Conservation (phyloP, 306 rosid species). For the Castanopsis chinensis region DNA sequence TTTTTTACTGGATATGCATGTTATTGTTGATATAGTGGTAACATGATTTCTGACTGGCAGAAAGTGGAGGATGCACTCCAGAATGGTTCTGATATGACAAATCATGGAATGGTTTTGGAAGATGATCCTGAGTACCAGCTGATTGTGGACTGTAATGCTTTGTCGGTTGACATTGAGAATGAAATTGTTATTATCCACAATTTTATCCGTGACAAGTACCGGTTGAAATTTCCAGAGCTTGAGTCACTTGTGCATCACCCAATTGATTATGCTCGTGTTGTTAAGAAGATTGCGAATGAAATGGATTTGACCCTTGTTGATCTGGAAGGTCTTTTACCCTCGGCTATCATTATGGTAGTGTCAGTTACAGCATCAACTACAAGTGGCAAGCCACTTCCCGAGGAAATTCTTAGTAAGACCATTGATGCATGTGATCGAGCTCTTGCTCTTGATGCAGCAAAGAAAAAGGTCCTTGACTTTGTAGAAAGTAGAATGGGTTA, state of each 20-base stretch:
- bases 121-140: conserved; percentile 96
- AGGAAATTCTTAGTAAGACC: conserved; percentile 76
- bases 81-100: conserved; percentile 55
- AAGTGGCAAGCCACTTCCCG: conserved; percentile 94
- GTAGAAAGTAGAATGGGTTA: conserved; percentile 98
- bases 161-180: conserved; percentile 95
- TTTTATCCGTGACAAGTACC: conserved; percentile 92
- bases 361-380: conserved; percentile 98
- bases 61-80: conserved; percentile 87
- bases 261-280: conserved; percentile 94
- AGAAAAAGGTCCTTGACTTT: conserved; percentile 89
- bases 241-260: conserved; percentile 95
- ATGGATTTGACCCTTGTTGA: conserved; percentile 91
- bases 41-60: conserved; percentile 45
- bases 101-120: conserved; percentile 64
- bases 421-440: conserved; percentile 95
- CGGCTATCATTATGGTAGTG: conserved; percentile 91
- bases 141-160: conserved; percentile 85
- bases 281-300: conserved; percentile 94
- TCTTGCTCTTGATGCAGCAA: conserved; percentile 78
- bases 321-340: conserved; percentile 92
- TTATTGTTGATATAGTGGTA: conserved; percentile 20
- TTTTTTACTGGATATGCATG: conserved; percentile 6
- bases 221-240: conserved; percentile 91
- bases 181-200: conserved; percentile 87